A percentile compares a stretch with the other conserved stretches of the same genome.
These are phyloP conservation scores for Lenzites betulinus DNA, from an alignment of 768 basidiomycete species.

Conservation along the genomic window DNA sequence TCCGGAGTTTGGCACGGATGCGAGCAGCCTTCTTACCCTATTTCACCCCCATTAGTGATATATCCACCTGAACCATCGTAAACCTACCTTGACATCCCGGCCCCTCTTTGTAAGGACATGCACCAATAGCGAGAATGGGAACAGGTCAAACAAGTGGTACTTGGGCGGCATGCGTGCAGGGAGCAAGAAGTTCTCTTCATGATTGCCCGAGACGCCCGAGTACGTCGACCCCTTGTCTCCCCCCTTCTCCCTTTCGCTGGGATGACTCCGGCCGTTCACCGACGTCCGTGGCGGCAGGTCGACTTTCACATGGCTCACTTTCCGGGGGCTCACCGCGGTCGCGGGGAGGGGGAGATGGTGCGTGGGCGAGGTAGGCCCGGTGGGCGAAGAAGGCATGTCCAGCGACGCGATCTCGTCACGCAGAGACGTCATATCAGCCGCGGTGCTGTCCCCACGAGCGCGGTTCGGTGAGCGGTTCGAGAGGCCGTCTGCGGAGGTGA, in stretches of 20 bases:
- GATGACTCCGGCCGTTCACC: slow-evolving; percentile 9
- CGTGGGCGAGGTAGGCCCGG: background rate
- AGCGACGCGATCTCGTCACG: slow-evolving; percentile 5
- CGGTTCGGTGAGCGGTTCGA: slow-evolving; percentile 12
- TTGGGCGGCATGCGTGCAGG: slow-evolving; percentile 61
- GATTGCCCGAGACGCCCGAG: slow-evolving; percentile 17
- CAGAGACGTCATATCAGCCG: background rate
- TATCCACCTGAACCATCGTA: background rate
- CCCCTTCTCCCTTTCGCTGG: slow-evolving; percentile 5
- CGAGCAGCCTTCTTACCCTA: slow-evolving; percentile 62
- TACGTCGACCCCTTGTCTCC: slow-evolving; percentile 23
- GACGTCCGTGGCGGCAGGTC: slow-evolving; percentile 5
- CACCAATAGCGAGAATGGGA: slow-evolving; percentile 67
- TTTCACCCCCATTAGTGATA: background rate
- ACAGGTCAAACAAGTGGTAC: slow-evolving; percentile 62
- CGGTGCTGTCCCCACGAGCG: slow-evolving; percentile 17
- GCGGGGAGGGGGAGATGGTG: slow-evolving; percentile 19
- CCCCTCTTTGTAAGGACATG: slow-evolving; percentile 48
- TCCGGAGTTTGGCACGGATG: slow-evolving; percentile 51
- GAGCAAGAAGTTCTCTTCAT: slow-evolving; percentile 49
- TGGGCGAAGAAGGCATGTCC: slow-evolving; percentile 2
- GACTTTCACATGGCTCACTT: slow-evolving; percentile 16
- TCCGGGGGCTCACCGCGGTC: slow-evolving; percentile 13
- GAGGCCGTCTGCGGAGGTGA: slow-evolving; percentile 16
- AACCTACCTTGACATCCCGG: slow-evolving; percentile 42